Conservation (phyloP, 2,329 filamentous ascomycete species). For the Colletotrichum magnum region DNA sequence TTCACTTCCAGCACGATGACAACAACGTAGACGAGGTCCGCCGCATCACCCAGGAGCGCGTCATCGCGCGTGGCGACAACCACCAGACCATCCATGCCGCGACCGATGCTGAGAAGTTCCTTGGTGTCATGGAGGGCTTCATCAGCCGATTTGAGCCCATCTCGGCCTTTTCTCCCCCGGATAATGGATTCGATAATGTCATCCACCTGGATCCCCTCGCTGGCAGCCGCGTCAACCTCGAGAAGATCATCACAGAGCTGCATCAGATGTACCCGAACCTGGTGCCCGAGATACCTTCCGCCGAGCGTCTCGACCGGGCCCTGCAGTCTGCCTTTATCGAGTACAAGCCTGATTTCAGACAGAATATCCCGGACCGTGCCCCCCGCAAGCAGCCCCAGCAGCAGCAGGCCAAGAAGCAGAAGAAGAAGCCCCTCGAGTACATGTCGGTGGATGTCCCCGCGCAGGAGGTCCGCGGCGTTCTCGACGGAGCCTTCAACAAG, state of each 20-base stretch:
- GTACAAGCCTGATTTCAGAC: conserved; percentile 82
- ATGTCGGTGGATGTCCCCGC: conserved; percentile 65
- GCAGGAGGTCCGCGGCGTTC: conserved; percentile 62
- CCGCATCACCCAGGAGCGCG: conserved; percentile 81
- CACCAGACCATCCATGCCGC: conserved; percentile 97
- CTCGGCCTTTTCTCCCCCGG: conserved; percentile 76
- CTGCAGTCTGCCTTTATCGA: conserved; percentile 81
- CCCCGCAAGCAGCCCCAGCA: conserved; percentile 57
- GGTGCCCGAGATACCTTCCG: conserved; percentile 77
- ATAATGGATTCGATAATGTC: conserved; percentile 84
- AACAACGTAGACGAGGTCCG: conserved; percentile 81
- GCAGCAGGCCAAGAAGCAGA: conserved; percentile 51
- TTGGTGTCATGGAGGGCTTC: conserved; percentile 96
- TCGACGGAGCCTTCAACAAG: conserved; percentile 78
- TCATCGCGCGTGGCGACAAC: conserved; percentile 90
- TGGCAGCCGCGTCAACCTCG: conserved; percentile 88
- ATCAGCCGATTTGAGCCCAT: conserved; percentile 87
- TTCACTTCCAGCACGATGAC: conserved; percentile 90
- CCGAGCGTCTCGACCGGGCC: conserved; percentile 83
- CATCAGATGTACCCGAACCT: conserved; percentile 84
- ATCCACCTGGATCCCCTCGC: conserved; percentile 86
- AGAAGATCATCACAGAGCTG: conserved; percentile 80
- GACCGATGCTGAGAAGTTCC: conserved; percentile 79
- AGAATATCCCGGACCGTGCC: conserved; percentile 76
- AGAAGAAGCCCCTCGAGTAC: conserved; percentile 69